A percentile compares a stretch with the other conserved stretches of the same genome.
Evolutionary conservation across 148 eudicot genomes (phyloP).

Genomic region (Persicaria tinctoria): DNA sequence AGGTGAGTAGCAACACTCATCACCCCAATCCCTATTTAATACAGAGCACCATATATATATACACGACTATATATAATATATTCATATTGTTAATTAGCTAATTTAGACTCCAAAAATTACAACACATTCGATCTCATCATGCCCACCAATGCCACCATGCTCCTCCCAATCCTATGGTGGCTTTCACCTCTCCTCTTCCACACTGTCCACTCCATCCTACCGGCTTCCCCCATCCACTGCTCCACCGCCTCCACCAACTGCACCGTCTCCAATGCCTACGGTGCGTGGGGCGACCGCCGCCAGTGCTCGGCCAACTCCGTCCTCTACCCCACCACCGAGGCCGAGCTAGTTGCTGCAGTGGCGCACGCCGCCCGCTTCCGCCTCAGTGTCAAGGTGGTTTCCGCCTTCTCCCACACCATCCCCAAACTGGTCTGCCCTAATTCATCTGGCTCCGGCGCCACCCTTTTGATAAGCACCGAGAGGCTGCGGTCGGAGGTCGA

Average conservation of each 20-base stretch:
- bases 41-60: too few species aligned
- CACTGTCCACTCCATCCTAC: conserved; percentile 37
- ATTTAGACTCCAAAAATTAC: too few species aligned
- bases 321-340: conserved; percentile 52
- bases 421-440: conserved; percentile 67
- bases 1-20: too few species aligned
- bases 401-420: conserved; percentile 71
- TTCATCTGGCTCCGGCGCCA: background rate
- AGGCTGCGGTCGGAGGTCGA: conserved; percentile 28
- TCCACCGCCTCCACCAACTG: conserved; percentile 29
- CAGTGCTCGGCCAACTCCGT: conserved; percentile 31
- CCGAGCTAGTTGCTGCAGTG: conserved; percentile 43
- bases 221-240: conserved; percentile 50
- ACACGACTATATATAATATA: too few species aligned
- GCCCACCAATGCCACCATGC: background rate
- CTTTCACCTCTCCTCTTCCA: background rate
- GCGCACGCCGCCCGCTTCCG: conserved; percentile 43
- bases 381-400: conserved; percentile 49
- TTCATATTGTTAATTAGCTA: too few species aligned
- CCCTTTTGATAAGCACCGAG: conserved; percentile 58
- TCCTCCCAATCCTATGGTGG: background rate
- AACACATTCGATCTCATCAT: background rate
- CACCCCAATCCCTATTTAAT: too few species aligned
- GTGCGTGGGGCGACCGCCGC: conserved; percentile 63
- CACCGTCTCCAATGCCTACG: conserved; percentile 56